Evolutionary conservation across 306 rosid species (phyloP).

Genomic region (Prunus davidiana): DNA sequence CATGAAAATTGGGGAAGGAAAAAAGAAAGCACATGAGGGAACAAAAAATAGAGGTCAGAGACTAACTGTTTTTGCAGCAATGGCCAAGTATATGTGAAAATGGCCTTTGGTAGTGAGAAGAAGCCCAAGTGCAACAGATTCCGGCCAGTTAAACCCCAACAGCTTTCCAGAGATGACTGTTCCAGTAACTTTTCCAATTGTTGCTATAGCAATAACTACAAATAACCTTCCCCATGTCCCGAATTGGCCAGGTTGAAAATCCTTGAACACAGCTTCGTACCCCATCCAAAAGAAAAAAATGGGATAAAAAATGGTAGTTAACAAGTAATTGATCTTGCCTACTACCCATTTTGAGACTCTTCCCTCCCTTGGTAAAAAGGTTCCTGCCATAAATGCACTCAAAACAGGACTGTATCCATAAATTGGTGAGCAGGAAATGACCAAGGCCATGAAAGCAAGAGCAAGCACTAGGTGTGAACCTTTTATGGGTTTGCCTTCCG

Average conservation of each 20-base stretch:
- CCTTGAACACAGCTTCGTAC: slow-evolving; percentile 45
- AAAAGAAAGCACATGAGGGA: background rate
- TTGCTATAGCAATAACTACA: slow-evolving; percentile 35
- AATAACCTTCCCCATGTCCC: slow-evolving; percentile 56
- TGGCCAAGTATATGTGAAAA: slow-evolving; percentile 80
- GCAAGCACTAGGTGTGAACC: slow-evolving; percentile 80
- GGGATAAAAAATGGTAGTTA: slow-evolving; percentile 64
- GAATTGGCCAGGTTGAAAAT: slow-evolving; percentile 25
- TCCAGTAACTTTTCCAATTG: slow-evolving; percentile 64
- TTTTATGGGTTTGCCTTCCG: slow-evolving; percentile 87
- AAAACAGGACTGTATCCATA: slow-evolving; percentile 64
- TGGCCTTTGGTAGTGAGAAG: slow-evolving; percentile 85
- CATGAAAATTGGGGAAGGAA: background rate
- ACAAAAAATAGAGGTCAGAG: slow-evolving; percentile 13
- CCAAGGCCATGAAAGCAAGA: slow-evolving; percentile 69
- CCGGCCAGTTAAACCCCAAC: slow-evolving; percentile 84
- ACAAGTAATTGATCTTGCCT: slow-evolving; percentile 63
- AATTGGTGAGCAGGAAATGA: slow-evolving; percentile 50
- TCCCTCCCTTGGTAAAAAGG: slow-evolving; percentile 76
- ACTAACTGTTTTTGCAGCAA: slow-evolving; percentile 66
- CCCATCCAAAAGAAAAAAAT: slow-evolving; percentile 97
- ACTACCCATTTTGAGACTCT: slow-evolving; percentile 83
- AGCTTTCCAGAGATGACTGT: slow-evolving; percentile 57
- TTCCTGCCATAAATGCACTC: slow-evolving; percentile 84
- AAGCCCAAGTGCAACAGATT: slow-evolving; percentile 79